Conservation (phyloP, 345 rosid species). For the Anacardium occidentale region DNA sequence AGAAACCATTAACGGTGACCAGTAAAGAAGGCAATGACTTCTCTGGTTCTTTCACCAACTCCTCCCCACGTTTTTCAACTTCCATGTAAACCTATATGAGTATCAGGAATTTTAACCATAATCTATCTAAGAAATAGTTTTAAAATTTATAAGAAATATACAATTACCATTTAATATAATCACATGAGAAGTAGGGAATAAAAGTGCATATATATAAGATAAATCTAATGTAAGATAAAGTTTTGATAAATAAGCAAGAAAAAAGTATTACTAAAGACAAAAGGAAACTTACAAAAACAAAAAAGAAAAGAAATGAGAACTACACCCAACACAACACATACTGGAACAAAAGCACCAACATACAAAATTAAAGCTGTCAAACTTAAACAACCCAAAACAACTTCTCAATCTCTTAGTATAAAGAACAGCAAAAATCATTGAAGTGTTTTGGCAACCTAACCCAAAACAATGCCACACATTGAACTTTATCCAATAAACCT, state of each 20-base stretch:
- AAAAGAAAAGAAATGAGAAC: not conserved
- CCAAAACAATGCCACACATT: too few relatives aligned
- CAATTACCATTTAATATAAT: not conserved
- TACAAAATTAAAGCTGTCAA: too few relatives aligned
- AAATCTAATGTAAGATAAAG: too few relatives aligned
- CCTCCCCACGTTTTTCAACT: conserved; percentile 68
- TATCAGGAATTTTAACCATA: conserved; percentile 9
- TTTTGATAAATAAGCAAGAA: too few relatives aligned
- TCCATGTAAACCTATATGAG: conserved; percentile 65
- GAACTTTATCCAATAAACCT: too few relatives aligned
- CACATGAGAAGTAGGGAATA: not conserved
- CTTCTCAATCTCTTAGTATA: too few relatives aligned
- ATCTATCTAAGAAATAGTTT: not conserved
- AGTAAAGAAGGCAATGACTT: conserved; percentile 54
- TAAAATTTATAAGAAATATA: not conserved
- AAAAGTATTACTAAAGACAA: not conserved
- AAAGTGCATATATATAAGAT: not conserved
- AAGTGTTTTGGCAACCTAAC: too few relatives aligned
- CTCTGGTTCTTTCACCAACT: conserved; percentile 62
- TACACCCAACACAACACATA: too few relatives aligned
- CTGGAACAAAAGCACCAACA: too few relatives aligned
- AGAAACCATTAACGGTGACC: conserved; percentile 45
- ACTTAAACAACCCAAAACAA: too few relatives aligned
- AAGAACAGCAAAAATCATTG: too few relatives aligned
- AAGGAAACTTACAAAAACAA: not conserved